Evolutionary conservation across 2,329 filamentous ascomycete species (phyloP), one percentile per base, ranked within the genome.

Genomic region (Fusarium clavum): DNA sequence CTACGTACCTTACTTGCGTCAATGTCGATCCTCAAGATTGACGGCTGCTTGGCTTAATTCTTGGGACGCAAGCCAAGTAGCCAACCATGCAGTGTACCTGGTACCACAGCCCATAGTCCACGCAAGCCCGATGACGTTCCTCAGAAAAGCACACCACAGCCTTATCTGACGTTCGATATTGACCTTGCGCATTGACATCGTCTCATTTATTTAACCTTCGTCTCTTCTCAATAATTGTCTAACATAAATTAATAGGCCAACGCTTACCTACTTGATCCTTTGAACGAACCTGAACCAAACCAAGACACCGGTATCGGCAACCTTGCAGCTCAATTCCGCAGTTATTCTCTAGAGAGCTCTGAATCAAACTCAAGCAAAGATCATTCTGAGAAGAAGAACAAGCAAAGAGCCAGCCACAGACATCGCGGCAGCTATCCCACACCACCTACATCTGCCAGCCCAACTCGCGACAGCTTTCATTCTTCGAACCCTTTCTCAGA

Each of bases 181-280:
- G 47, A 24, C 57, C 29, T 41, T 29, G 27, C 61, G 40, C 40
- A 56, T 60, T 55, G 52, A 38, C 49, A 48, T 46, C 38, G 20
- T 44, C 25, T 25, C 24, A 20, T n/a, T 14, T 29, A 60, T 46
- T 46, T 51, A 38, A 25, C 40, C 27, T 18, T 25, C 20, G 38
- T 25, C 13, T 55, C 41, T 41, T 16, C 18, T 54, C 59, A 6
- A 13, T 47, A n/a, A 16, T 20, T 8, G 44, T 48, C 56, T 57
- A 44, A 65, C 61, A 38, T 45, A 51, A 22, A 30, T 57, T 46
- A 48, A 62, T 75, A 93, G 91, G 89, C 90, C 45, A 83, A 85
- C 56, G 86, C 88, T 74, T 90, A 91, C 75, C 83, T 94, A 46
- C 87, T 93, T 70, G 90, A 92, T 73, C 92, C 91, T 69, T 82